Conservation (phyloP, 768 basidiomycete genomes). For the Amanita pallidorosea region DNA sequence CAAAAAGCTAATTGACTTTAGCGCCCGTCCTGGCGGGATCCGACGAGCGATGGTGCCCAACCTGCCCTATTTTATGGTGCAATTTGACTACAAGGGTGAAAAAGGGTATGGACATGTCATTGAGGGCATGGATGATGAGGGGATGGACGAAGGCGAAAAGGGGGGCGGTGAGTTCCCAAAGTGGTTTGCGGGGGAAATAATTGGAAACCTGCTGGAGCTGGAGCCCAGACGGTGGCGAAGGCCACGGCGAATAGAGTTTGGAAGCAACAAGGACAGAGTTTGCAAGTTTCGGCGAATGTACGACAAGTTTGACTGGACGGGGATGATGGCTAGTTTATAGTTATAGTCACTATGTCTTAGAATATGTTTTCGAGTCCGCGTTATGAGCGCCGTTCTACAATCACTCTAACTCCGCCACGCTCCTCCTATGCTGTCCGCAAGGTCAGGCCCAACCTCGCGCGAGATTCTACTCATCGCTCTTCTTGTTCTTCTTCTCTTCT, state of each 20-base stretch:
- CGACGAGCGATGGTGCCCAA: slow-evolving; percentile 92
- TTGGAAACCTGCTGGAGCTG: slow-evolving; percentile 82
- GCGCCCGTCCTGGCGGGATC: slow-evolving; percentile 84
- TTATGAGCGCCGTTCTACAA: too few species aligned
- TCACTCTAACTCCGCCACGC: neutral
- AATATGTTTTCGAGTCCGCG: too few species aligned
- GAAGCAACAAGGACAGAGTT: slow-evolving; percentile 61
- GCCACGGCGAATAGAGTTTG: slow-evolving; percentile 64
- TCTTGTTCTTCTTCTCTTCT: slow-evolving; percentile 7
- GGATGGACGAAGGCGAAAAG: slow-evolving; percentile 76
- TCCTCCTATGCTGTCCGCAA: slow-evolving; percentile 3
- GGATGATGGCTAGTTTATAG: slow-evolving; percentile 39
- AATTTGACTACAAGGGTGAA: slow-evolving; percentile 96
- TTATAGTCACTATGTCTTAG: too few species aligned
- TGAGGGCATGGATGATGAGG: slow-evolving; percentile 68
- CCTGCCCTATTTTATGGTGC: slow-evolving; percentile 97
- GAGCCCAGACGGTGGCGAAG: slow-evolving; percentile 81
- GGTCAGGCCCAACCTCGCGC: slow-evolving; percentile 9
- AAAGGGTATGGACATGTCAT: slow-evolving; percentile 98
- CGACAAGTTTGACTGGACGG: slow-evolving; percentile 73
- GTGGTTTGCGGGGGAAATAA: slow-evolving; percentile 92
- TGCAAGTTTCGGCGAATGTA: slow-evolving; percentile 64
- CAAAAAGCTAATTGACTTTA: slow-evolving; percentile 94
- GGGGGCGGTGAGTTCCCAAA: slow-evolving; percentile 87
- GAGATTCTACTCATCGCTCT: slow-evolving; percentile 10